Conservation (phyloP, 441 rosid genomes). For the Bruguiera hainesii region DNA sequence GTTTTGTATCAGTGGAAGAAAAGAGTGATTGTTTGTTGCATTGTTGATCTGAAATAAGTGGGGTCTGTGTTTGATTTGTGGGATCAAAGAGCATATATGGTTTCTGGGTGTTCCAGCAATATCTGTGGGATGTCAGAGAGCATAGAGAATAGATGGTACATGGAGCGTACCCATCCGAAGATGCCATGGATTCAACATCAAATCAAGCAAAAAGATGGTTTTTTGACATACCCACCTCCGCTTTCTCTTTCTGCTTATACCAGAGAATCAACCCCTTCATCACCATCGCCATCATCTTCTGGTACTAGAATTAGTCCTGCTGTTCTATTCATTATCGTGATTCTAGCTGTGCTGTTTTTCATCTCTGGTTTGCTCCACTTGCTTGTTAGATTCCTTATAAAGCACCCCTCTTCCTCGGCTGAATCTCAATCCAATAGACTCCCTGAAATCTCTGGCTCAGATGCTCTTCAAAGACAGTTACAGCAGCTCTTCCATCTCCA, state of each 20-base stretch:
- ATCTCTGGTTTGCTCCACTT: slow-evolving; percentile 78
- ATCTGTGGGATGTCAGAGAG: slow-evolving; percentile 35
- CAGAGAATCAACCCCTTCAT: slow-evolving; percentile 37
- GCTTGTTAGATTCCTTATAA: slow-evolving; percentile 71
- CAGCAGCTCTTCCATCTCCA: slow-evolving; percentile 71
- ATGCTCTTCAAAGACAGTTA: slow-evolving; percentile 61
- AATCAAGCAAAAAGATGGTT: slow-evolving; percentile 59
- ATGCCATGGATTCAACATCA: slow-evolving; percentile 66
- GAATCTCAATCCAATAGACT: slow-evolving; percentile 40
- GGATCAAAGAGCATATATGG: slow-evolving; percentile 17
- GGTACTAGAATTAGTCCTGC: slow-evolving; percentile 70
- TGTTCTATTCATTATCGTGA: slow-evolving; percentile 60
- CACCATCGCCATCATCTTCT: slow-evolving; percentile 46
- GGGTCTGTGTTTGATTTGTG: slow-evolving; percentile 28
- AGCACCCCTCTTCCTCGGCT: slow-evolving; percentile 57
- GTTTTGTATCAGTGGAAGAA: slow-evolving; percentile 1
- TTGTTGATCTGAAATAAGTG: slow-evolving; percentile 14
- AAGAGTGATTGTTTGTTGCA: slow-evolving; percentile 3
- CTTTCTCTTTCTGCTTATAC: slow-evolving; percentile 29
- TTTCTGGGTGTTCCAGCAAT: slow-evolving; percentile 30
- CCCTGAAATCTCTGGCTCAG: slow-evolving; percentile 39
- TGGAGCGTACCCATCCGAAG: slow-evolving; percentile 52
- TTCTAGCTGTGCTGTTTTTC: slow-evolving; percentile 70
- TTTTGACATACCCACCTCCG: slow-evolving; percentile 56
- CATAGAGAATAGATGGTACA: slow-evolving; percentile 29